These are phyloP conservation scores for Solanum medicagineum DNA, from an alignment of 257 asterid species.

Conservation along the genomic window DNA sequence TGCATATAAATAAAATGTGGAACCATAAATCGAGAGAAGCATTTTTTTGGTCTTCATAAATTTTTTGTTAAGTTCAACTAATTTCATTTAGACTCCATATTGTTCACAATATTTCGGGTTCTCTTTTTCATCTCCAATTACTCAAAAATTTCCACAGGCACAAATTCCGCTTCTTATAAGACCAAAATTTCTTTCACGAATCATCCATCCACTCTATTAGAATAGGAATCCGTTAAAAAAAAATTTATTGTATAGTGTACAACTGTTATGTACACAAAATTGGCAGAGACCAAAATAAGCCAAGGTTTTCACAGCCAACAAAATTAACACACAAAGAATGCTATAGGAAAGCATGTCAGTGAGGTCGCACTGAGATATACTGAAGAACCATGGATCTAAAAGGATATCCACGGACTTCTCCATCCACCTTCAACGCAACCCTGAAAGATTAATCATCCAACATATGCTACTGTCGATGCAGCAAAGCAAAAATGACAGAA, in stretches of 20 bases:
- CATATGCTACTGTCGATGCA: not conserved
- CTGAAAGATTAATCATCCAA: not conserved
- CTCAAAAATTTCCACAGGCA: not conserved
- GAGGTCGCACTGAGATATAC: not conserved
- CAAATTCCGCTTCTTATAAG: not conserved
- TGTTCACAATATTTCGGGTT: not conserved
- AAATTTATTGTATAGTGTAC: not conserved
- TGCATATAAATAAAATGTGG: not conserved
- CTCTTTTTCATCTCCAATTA: not conserved
- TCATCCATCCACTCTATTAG: not conserved
- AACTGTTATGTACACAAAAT: not conserved
- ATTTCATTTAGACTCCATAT: not conserved
- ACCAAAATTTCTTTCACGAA: not conserved
- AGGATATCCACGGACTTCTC: not conserved
- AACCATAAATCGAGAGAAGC: not conserved
- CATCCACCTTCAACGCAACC: not conserved
- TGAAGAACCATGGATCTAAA: not conserved
- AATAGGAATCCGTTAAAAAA: not conserved
- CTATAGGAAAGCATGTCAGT: not conserved
- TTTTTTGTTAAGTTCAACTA: not conserved
- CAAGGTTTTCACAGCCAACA: not conserved
- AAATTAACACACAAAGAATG: not conserved
- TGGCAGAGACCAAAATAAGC: not conserved
- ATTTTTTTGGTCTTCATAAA: not conserved
- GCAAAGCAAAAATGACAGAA: not conserved